Base-by-base conservation (phyloP, 1,284 basidiomycete genomes). In the Apiotrichum siamense region DNA sequence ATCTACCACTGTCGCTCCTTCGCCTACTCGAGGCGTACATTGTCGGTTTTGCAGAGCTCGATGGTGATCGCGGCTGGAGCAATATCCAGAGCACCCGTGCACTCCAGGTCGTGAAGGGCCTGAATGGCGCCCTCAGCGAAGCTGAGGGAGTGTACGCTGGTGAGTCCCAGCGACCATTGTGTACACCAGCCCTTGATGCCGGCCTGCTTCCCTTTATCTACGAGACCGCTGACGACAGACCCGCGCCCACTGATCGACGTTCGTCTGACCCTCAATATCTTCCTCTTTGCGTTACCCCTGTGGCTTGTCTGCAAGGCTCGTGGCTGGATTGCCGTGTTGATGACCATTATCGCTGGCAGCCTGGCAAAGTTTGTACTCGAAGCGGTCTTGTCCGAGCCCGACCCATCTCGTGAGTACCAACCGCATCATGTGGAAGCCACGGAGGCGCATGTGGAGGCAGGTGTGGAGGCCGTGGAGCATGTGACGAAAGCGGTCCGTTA, bases 1-100 rank as follows among this genome's bases (percentile, higher is more conserved):
- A 73, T 52, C 50, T 75, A 24, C 70, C 72, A 3, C 57, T 74
- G 10, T 61, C 67, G 3, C 52, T 75, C 17, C 58, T 75, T 17
- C 62, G 65, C 33, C 52, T 75, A 7, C 66, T 72, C 51, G 73
- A 75, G 45, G 61, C 60, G 35, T 74, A 74, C 52, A 62, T 72
- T 27, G 48, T 64, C 3, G 70, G 69, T 15, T 47, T 73, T 37
- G 61, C 64, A 10, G 54, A 62, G 3, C 53, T 68, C 15, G 49
- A 61, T 3, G 17, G 24, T 2, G 60, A 61, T 3, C 49, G 59
- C 13, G 65, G 66, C 17, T 74, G 72, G 72, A 59, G 50, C 7
- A 58, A 63, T 4, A 52, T 67, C 21, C 70, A 70, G 58, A 52
- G 65, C 2, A 68, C 73, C 44, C 61, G 70, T 26, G 66, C 61